phyloP scores from a whole-genome alignment of 2,329 filamentous ascomycete species.

The Xylariaceae sp. region DNA sequence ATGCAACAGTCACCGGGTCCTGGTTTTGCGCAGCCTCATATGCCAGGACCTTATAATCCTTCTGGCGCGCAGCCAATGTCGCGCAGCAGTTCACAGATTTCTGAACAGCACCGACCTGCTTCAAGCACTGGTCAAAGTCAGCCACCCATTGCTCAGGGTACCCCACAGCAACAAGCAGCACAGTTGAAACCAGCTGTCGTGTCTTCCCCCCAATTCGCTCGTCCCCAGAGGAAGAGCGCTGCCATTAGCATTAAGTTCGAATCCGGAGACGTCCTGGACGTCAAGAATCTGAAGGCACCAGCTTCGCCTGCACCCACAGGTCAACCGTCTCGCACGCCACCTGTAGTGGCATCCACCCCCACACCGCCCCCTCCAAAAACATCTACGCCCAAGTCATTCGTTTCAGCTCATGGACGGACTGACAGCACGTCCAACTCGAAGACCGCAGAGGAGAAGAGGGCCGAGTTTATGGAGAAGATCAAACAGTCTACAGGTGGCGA shows the following conservation, averaged over 20 bases:
- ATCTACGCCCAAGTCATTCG: constrained; percentile 45
- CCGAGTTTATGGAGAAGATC: constrained; percentile 79
- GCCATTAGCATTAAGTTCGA: constrained; percentile 82
- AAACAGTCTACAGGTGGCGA: constrained; percentile 51
- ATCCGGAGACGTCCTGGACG: constrained; percentile 71
- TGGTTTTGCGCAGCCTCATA: constrained; percentile 45
- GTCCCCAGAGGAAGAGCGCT: constrained; percentile 60
- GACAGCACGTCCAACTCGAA: constrained; percentile 68
- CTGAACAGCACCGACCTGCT: constrained; percentile 51
- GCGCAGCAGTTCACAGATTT: constrained; percentile 68
- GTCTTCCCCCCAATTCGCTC: constrained; percentile 44
- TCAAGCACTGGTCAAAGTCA: constrained; percentile 64
- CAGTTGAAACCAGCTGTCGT: constrained; percentile 45
- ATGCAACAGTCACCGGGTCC: constrained; percentile 42
- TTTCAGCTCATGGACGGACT: constrained; percentile 63
- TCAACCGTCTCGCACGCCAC: constrained; percentile 61
- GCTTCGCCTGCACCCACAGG: constrained; percentile 52
- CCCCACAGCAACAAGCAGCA: constrained; percentile 61
- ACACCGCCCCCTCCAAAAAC: constrained; percentile 78
- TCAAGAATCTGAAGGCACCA: constrained; percentile 57
- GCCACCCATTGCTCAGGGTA: constrained; percentile 56
- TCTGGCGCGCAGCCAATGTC: constrained; percentile 67
- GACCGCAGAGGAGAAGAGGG: constrained; percentile 74
- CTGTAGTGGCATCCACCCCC: constrained; percentile 64
- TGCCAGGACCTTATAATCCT: constrained; percentile 35